Base-by-base conservation (phyloP, 768 basidiomycete genomes). In the Psilocybe subaeruginosa region DNA sequence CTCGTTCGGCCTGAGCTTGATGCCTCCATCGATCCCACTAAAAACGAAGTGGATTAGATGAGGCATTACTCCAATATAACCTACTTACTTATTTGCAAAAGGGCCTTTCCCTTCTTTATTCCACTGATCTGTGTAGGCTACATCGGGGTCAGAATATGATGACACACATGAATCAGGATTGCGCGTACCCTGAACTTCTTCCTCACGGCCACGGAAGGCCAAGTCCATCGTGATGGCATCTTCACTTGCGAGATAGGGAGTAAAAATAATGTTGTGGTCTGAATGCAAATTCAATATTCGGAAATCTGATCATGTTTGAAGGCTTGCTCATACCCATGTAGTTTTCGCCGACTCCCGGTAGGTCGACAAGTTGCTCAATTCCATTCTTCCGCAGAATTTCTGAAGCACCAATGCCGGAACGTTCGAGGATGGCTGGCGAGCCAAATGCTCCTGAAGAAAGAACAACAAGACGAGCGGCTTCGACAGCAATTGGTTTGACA, bases 291-390 rank as follows among this genome's bases (percentile, higher is more conserved):
- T 58, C 43, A 53, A 39, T 23, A 37, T 16, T 43, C n/a, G 27
- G 39, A 39, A 41, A 23, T 41, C 27, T 17, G n/a, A 51, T 62
- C 17, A n/a, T 8, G 35, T 37, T 54, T 52, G 9, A 8, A 39
- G 4, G 4, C 17, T 35, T 8, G 37, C 7, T 30, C 64, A 43
- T 54, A 81, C 84, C 85, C 63, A 79, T 77, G 54, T 82, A 85
- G 61, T 91, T 84, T 68, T 88, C 85, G 2, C 92, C 91, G 0
- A 95, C 91, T 17, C 88, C 88, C 2, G 90, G 89, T 14, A 92
- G 81, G 55, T 90, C 84, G 12, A 89, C 78, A 37, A 84, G 55
- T 62, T 78, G 75, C 6, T 72, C 64, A 33, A 93, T 81, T 11
- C 77, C 78, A 54, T 82, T 72, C 37, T 72, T 72, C 29, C 78